phyloP scores from a whole-genome alignment of 345 rosid genomes.

The Nephelium lappaceum region DNA sequence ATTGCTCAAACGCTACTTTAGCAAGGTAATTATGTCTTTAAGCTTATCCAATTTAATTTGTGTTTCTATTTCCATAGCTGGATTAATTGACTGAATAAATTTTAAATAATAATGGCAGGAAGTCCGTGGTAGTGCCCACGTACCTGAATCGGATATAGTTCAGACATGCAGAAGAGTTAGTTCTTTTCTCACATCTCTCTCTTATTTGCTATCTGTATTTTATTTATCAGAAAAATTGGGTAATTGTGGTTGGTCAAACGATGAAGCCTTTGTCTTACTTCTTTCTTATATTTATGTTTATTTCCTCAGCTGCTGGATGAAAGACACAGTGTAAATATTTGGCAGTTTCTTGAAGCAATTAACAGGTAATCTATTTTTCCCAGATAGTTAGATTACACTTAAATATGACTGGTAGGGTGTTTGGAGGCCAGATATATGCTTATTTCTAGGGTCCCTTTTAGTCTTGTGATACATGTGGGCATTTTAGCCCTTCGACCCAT shows the following conservation, averaged over 20 bases:
- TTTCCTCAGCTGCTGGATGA: slow-evolving; percentile 72
- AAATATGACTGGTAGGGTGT: neutral
- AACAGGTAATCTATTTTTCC: slow-evolving; percentile 53
- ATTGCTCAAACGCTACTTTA: slow-evolving; percentile 82
- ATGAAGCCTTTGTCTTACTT: slow-evolving; percentile 14
- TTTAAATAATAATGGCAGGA: slow-evolving; percentile 56
- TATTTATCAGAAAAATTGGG: neutral
- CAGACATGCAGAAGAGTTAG: slow-evolving; percentile 85
- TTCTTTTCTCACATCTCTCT: slow-evolving; percentile 18
- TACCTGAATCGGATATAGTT: slow-evolving; percentile 79
- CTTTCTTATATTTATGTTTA: slow-evolving; percentile 19
- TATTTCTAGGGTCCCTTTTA: neutral
- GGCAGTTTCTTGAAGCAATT: slow-evolving; percentile 89
- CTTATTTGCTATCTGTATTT: neutral
- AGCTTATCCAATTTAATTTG: slow-evolving; percentile 10
- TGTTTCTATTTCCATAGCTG: slow-evolving; percentile 4
- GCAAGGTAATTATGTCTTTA: slow-evolving; percentile 62
- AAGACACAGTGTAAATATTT: slow-evolving; percentile 73
- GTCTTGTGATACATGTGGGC: neutral
- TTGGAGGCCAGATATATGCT: neutral
- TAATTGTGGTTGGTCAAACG: slow-evolving; percentile 1
- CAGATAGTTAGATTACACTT: neutral
- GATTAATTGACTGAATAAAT: slow-evolving; percentile 25
- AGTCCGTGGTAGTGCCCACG: slow-evolving; percentile 75
- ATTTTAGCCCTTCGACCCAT: neutral